Evolutionary conservation across 2,329 filamentous ascomycete species (phyloP), one percentile per base, ranked within the genome.

Genomic region (Microcyclospora pomicola): DNA sequence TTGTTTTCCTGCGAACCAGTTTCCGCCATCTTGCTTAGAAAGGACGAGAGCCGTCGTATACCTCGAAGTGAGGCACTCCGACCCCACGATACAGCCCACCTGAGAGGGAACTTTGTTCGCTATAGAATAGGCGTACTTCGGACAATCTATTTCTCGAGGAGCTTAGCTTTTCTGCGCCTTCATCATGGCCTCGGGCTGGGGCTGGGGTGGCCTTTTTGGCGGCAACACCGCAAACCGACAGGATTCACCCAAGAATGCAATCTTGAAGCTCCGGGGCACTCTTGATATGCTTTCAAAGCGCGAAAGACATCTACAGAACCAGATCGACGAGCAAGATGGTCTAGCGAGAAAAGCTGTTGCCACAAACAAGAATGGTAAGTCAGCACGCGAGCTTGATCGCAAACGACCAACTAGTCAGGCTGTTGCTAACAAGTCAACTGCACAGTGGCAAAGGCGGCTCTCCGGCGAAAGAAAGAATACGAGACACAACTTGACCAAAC

Each of bases 281-380:
- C 72, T 96, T 33, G 88, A 95, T 53, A 96, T 96, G 87, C 72
- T 98, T 58, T 85, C 92, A 66, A 98, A 98, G 73, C 75, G 88
- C 43, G 87, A 96, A 69, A 82, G 76, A 61, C 85, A 96, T 59
- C 65, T 96, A 44, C 81, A 91, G 62, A 82, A 73, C 46, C 86
- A 93, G 68, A 94, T 96, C 68, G 80, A 85, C 16, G 86, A 96
- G 61, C 87, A 96, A 61, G 85, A 94, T 54, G 73, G 72, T 29
- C 73, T 92, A 49, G 91, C 91, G 33, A 74, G 83, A 62, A 95
- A 95, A 71, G 80, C 91, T 46, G 80, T 95, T 39, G 77, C 70
- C 53, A 72, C 80, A 42, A 96, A 96, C 68, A 96, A 95, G 66
- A 86, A 75, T 51, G 80, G 91, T 96, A 74, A 49, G 78, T 55